Conservation (phyloP, 495 filamentous ascomycete species). For the Chaetomium cochliodes region DNA sequence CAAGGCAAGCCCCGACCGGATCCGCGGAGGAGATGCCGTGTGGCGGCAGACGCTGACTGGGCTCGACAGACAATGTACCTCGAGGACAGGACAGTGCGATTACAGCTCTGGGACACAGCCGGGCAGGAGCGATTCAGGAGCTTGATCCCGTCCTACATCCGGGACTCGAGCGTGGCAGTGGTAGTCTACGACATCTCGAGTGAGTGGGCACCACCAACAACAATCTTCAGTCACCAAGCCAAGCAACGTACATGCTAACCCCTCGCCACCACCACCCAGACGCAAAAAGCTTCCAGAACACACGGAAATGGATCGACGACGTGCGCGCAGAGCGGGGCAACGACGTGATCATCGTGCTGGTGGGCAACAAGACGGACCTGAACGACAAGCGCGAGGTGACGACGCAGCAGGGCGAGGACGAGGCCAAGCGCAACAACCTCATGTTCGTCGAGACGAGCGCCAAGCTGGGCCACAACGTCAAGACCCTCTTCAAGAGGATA, state of each 20-base stretch:
- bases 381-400: constrained; percentile 97
- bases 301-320: constrained; percentile 98
- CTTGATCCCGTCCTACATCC: constrained; percentile 95
- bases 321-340: constrained; percentile 94
- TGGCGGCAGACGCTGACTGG: constrained; percentile 29
- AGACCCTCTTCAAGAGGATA: constrained; percentile 93
- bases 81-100: constrained; percentile 93
- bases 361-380: constrained; percentile 98
- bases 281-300: constrained; percentile 94
- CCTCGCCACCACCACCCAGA: constrained; percentile 42
- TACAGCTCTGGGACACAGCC: constrained; percentile 98
- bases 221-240: too few species aligned
- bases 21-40: constrained; percentile 6
- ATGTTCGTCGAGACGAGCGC: constrained; percentile 99
- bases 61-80: constrained; percentile 89
- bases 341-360: constrained; percentile 97
- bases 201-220: constrained; percentile 24
- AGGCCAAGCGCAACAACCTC: constrained; percentile 93
- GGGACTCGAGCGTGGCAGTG: constrained; percentile 93
- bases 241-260: constrained; percentile 7
- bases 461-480: constrained; percentile 97
- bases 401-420: constrained; percentile 90
- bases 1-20: constrained; percentile 60
- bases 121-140: constrained; percentile 96
- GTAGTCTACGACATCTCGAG: constrained; percentile 99